A percentile compares a stretch with the other conserved stretches of the same genome.
Conservation (phyloP, 257 asterid species). For the Orobanche coerulescens region DNA sequence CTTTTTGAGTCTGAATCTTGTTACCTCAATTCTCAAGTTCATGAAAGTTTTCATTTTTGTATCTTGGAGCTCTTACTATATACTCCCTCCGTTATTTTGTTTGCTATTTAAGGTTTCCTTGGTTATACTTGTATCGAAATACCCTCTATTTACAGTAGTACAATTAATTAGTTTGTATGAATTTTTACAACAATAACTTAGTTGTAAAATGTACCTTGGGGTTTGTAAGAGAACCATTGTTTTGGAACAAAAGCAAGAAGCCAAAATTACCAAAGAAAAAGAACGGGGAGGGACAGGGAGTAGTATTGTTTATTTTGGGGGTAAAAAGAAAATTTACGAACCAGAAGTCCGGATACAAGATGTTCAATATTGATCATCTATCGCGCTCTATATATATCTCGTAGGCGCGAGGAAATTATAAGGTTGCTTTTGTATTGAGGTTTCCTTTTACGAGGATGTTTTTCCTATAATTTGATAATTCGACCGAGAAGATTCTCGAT, state of each 20-base stretch:
- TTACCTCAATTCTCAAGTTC: background rate
- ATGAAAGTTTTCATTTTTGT: background rate
- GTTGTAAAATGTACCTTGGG: too few relatives aligned
- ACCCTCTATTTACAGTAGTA: too few relatives aligned
- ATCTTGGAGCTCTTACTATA: background rate
- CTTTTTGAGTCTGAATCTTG: constrained; percentile 9
- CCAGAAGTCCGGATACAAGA: background rate
- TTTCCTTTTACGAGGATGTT: background rate
- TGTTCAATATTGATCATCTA: background rate
- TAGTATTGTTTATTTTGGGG: background rate
- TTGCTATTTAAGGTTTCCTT: too few relatives aligned
- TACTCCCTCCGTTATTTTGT: too few relatives aligned
- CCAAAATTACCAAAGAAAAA: too few relatives aligned
- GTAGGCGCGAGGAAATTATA: background rate
- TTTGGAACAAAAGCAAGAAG: too few relatives aligned
- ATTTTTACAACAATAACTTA: too few relatives aligned
- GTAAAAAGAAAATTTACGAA: background rate
- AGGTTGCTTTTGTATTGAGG: background rate
- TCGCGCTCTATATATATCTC: background rate
- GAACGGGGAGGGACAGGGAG: too few relatives aligned
- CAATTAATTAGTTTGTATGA: too few relatives aligned
- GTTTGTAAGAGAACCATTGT: too few relatives aligned
- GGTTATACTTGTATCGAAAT: too few relatives aligned
- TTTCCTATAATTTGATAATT: background rate
- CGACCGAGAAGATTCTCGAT: constrained; percentile 3